phyloP scores from a whole-genome alignment of 1,284 basidiomycete genomes.

The Malassezia japonica region DNA sequence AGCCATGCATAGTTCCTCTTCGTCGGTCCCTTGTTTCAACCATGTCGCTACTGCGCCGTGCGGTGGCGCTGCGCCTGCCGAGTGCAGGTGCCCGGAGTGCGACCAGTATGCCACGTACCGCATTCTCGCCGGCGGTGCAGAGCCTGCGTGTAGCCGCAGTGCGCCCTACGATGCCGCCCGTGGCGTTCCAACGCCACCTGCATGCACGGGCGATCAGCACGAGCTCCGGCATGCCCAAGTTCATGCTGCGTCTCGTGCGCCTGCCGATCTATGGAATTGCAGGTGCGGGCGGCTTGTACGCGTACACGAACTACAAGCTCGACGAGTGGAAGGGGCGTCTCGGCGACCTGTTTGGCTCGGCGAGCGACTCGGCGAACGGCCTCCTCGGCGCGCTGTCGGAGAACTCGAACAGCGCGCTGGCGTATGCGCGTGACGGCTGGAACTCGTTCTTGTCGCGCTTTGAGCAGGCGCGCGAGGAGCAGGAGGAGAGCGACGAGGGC shows the following conservation, averaged over 20 bases:
- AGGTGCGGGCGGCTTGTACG: slow-evolving; percentile 37
- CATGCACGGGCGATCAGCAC: slow-evolving; percentile 43
- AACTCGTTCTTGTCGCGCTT: slow-evolving; percentile 18
- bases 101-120: neutral
- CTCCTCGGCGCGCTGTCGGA: slow-evolving; percentile 21
- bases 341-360: slow-evolving; percentile 17
- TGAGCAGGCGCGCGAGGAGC: neutral
- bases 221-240: slow-evolving; percentile 32
- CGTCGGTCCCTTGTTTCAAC: neutral
- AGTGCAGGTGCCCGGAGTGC: neutral
- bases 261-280: slow-evolving; percentile 36
- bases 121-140: neutral
- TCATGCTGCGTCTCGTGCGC: slow-evolving; percentile 31
- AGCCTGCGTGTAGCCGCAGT: neutral
- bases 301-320: slow-evolving; percentile 45
- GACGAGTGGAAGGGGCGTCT: slow-evolving; percentile 17
- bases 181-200: slow-evolving; percentile 21
- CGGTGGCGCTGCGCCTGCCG: neutral
- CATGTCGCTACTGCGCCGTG: slow-evolving; percentile 3
- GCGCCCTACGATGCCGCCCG: neutral
- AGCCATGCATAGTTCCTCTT: neutral
- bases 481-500: slow-evolving; percentile 7
- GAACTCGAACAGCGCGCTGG: slow-evolving; percentile 1
- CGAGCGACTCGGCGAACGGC: slow-evolving; percentile 27
- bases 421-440: neutral